Evolutionary conservation across 164 flowering plant species (phyloP), one percentile per base, ranked within the genome.

Genomic region (Cinnamomum micranthum): DNA sequence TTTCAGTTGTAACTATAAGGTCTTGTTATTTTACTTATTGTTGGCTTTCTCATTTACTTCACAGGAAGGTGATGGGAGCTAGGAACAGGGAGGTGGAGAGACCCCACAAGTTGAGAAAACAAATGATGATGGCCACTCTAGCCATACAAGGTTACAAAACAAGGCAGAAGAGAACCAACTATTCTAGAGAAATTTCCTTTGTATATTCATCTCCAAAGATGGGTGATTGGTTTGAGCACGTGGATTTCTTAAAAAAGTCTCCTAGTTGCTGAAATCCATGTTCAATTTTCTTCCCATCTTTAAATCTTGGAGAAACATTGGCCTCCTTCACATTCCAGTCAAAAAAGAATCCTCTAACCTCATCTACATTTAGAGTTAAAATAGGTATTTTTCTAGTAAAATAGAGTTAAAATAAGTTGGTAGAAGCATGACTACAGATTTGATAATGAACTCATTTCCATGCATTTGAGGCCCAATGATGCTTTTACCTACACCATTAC

Each of bases 301-400:
- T 79, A 68, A 72, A 77, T 68, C 80, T 69, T 51, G 59, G 69
- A 74, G 47, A 71, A 77, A 25, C 77, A 65, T 41, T 73, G 66
- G 2, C 0, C 5, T 22, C 17, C 31, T 22, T 67, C 70, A 67
- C 23, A 65, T 9, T 31, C 35, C 35, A 67, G 69, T 67, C 69
- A 27, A 67, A 31, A 28, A 14, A 17, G 69, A 28, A 67, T 28
- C 47, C 41, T 15, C 13, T 27, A 14, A 55, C 19, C n/a, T 55
- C 17, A 55, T 55, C 47, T 55, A 3, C 11, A 55, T 55, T 55
- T 15, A 55, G 2, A 17, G n/a, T 55, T 2, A 55, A 55, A 55
- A 55, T 11, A 11, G 13, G 1, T 15, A 2, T 19, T 19, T 55
- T 55, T 55, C 19, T 6, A 41, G 47, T 41, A 41, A 41, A 41